Conservation (phyloP, 257 asterid species). For the Buddleja alternifolia region DNA sequence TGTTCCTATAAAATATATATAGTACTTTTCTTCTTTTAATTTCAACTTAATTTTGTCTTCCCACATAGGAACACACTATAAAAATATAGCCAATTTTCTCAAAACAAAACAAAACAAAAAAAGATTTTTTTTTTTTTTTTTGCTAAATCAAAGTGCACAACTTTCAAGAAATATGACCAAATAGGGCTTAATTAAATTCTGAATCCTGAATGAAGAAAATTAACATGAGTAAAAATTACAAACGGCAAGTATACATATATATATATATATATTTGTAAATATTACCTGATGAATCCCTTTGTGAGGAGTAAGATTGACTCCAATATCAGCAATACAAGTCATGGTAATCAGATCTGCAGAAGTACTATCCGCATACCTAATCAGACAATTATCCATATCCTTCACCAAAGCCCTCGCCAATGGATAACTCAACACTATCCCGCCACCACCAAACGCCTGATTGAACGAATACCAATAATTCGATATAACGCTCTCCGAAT, state of each 20-base stretch:
- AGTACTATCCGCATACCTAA: constrained; percentile 32
- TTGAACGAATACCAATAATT: constrained; percentile 48
- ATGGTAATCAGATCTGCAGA: constrained; percentile 44
- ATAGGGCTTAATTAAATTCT: too few species aligned
- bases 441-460: constrained; percentile 68
- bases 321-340: constrained; percentile 56
- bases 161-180: too few species aligned
- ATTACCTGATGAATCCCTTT: constrained; percentile 54
- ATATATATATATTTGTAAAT: too few species aligned
- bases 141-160: too few species aligned
- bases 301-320: constrained; percentile 49
- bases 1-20: too few species aligned
- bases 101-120: too few species aligned
- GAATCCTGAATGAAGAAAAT: background rate
- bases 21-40: too few species aligned
- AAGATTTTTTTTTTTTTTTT: too few species aligned
- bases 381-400: constrained; percentile 43
- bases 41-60: too few species aligned
- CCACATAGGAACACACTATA: too few species aligned
- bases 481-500: constrained; percentile 41
- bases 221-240: background rate
- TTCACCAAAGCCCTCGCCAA: constrained; percentile 51
- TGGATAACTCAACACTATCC: constrained; percentile 51
- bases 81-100: too few species aligned
- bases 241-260: too few species aligned